Evolutionary conservation across 2,329 filamentous ascomycete species (phyloP).

Genomic region (Cladosporium colombiae): DNA sequence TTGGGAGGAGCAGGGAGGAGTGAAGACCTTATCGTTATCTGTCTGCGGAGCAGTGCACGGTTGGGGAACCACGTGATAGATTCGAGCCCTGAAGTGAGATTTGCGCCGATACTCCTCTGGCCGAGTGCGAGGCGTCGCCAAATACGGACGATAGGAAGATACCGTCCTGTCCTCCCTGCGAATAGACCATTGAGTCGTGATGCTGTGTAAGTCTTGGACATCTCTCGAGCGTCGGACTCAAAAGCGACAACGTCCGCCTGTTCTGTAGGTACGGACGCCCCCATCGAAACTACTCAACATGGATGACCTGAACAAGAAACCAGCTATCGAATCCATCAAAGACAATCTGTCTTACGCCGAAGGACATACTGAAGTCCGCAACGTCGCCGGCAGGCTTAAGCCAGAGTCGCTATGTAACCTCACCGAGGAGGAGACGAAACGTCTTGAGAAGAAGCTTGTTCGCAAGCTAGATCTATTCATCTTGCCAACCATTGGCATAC

Average conservation of each 20-base stretch:
- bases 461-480: conserved; percentile 71
- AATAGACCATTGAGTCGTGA: background rate
- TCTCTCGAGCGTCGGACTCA: conserved; percentile 7
- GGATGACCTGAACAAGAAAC: conserved; percentile 18
- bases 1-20: conserved; percentile 12
- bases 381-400: conserved; percentile 20
- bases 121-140: background rate
- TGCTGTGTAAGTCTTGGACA: conserved; percentile 1
- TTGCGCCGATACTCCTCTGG: conserved; percentile 12
- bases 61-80: conserved; percentile 8
- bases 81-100: background rate
- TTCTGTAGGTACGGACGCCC: background rate
- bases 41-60: background rate
- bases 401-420: conserved; percentile 12
- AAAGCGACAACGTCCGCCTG: conserved; percentile 2
- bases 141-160: conserved; percentile 3
- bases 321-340: conserved; percentile 5
- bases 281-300: background rate
- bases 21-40: conserved; percentile 4
- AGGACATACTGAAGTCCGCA: conserved; percentile 15
- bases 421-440: background rate
- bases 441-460: conserved; percentile 57
- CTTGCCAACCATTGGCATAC: conserved; percentile 65
- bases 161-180: background rate
- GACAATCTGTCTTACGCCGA: conserved; percentile 14